Base-by-base conservation (phyloP, 2,329 filamentous ascomycete species). In the Cladophialophora yegresii region DNA sequence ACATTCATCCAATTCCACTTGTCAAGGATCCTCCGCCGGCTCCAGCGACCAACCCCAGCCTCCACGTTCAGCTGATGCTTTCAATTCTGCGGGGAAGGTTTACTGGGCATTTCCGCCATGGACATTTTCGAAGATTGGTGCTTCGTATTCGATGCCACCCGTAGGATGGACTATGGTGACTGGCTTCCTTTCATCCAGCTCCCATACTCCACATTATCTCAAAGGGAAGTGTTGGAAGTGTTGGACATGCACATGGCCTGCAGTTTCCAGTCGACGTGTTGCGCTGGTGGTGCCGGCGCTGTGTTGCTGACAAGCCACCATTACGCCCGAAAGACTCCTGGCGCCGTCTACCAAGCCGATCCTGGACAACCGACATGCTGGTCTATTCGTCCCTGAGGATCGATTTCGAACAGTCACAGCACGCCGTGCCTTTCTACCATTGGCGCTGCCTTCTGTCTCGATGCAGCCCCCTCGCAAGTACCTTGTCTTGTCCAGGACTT, bases 201-300 rank as follows among this genome's bases (percentile, higher is more conserved):
- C 56, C 62, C 56, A 60, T 56, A 36, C 58, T 60, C 62, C 61
- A 58, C 59, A 32, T 64, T 36, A 32, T 55, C 23, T 53, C 61
- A 49, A 8, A 43, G n/a, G 61, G 36, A 22, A 50, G n/a, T 8
- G 36, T 6, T 43, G 36, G 36, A 20, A n/a, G 36, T n/a, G 13
- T 20, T 26, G 20, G 45, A 49, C 26, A n/a, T n/a, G n/a, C 20
- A 49, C 45, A 9, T 8, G 45, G 45, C n/a, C 10, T 8, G 45
- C 23, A 23, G n/a, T n/a, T 28, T 28, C 26, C 26, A 28, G 26
- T 28, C 26, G 3, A 4, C 9, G 40, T n/a, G 9, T n/a, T 2
- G 12, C 40, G 40, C 12, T 2, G 3, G 10, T 49, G 47, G 20
- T 50, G 47, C 23, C 9, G 26, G 22, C 23, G 20, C 45, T 13